Percentiles rank a stretch among this genome's conserved stretches.
Conservation (phyloP, 768 basidiomycete genomes). For the Filobasidium floriforme region DNA sequence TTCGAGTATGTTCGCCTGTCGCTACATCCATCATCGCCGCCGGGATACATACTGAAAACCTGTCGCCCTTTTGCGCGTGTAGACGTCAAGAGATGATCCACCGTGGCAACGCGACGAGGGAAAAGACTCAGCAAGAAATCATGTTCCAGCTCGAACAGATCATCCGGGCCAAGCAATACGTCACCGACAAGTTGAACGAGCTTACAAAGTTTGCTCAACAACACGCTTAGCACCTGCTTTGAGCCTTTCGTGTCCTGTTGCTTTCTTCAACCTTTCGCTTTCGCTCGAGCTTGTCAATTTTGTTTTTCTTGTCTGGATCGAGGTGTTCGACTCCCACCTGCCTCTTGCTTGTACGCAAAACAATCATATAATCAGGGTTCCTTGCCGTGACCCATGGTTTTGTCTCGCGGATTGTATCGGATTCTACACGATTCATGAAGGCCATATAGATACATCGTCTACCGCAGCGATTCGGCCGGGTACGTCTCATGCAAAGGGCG, state of each 20-base stretch:
- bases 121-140: conserved; percentile 29
- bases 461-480: no score
- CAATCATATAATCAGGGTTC: no score
- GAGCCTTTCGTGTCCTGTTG: neutral
- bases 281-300: neutral
- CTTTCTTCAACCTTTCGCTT: neutral
- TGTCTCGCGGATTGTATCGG: no score
- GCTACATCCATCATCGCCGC: neutral
- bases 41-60: neutral
- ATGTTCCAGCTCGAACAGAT: conserved; percentile 36
- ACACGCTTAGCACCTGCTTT: neutral
- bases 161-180: conserved; percentile 40
- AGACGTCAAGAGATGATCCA: conserved; percentile 21
- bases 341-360: no score
- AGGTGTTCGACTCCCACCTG: neutral
- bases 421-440: no score
- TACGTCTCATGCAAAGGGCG: neutral
- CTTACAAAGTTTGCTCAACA: conserved; percentile 35
- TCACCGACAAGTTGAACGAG: conserved; percentile 31
- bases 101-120: conserved; percentile 12
- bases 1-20: conserved; percentile 34
- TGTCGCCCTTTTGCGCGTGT: neutral
- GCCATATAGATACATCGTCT: no score
- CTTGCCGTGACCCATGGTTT: no score
- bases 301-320: neutral